Evolutionary conservation across 345 rosid species (phyloP).

Genomic region (Syzygium aromaticum): DNA sequence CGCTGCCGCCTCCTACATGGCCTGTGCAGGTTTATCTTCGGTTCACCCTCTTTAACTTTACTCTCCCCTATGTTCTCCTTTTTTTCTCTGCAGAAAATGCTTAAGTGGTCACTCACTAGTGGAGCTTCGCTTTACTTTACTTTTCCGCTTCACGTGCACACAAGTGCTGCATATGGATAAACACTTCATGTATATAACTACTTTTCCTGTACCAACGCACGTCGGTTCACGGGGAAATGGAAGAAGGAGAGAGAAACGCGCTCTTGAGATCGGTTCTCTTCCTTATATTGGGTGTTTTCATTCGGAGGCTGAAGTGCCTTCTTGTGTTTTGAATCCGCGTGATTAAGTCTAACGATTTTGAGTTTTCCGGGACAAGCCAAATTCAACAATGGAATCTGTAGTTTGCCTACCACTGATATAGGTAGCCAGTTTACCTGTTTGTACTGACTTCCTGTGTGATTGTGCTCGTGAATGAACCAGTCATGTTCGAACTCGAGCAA

Average conservation of each 20-base stretch:
- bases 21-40: slow-evolving; percentile 62
- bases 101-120: background rate
- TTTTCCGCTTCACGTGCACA: background rate
- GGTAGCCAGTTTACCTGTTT: background rate
- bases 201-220: background rate
- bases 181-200: background rate
- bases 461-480: background rate
- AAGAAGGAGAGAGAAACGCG: background rate
- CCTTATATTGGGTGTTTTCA: background rate
- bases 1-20: slow-evolving; percentile 90
- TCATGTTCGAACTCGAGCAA: background rate
- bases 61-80: background rate
- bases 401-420: background rate
- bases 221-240: background rate
- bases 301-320: background rate
- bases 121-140: background rate
- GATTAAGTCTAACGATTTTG: background rate
- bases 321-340: background rate
- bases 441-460: background rate
- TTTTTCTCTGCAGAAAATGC: background rate
- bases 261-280: background rate
- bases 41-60: background rate
- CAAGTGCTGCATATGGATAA: background rate
- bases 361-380: background rate
- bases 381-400: background rate